phyloP scores from a whole-genome alignment of 2,329 filamentous ascomycete genomes.

The Xylariaceae sp. region DNA sequence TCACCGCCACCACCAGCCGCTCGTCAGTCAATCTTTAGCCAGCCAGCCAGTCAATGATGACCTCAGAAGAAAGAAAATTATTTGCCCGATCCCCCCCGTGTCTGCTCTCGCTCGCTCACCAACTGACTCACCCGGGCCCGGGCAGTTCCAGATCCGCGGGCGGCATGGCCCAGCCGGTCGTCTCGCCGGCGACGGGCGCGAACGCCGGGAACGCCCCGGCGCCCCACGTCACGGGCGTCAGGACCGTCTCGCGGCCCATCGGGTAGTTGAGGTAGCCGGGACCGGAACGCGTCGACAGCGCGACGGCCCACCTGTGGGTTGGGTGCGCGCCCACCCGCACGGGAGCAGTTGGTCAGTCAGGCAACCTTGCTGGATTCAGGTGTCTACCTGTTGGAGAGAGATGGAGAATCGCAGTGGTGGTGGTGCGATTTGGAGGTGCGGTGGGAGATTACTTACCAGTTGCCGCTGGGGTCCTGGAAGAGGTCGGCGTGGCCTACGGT shows the following conservation, averaged over 20 bases:
- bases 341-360: too few species aligned
- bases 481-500: conserved; percentile 50
- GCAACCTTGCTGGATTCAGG: too few species aligned
- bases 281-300: conserved; percentile 32
- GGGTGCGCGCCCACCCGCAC: too few species aligned
- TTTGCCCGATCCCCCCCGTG: too few species aligned
- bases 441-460: conserved; percentile 31
- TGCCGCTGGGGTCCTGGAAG: conserved; percentile 38
- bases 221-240: conserved; percentile 31
- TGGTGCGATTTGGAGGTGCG: too few species aligned
- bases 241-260: conserved; percentile 36
- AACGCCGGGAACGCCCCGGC: conserved; percentile 27
- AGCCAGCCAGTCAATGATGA: background rate
- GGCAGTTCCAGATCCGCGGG: conserved; percentile 9
- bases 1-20: too few species aligned
- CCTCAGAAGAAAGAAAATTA: too few species aligned
- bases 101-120: too few species aligned
- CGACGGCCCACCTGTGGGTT: conserved; percentile 32
- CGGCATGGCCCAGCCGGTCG: conserved; percentile 26
- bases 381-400: too few species aligned
- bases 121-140: conserved; percentile 19
- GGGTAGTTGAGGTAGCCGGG: conserved; percentile 30
- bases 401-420: too few species aligned
- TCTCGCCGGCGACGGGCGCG: conserved; percentile 26
- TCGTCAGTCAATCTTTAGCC: background rate